Base-by-base conservation (phyloP, 192 early-diverging fungal species). In the Cetraspora pellucida region DNA sequence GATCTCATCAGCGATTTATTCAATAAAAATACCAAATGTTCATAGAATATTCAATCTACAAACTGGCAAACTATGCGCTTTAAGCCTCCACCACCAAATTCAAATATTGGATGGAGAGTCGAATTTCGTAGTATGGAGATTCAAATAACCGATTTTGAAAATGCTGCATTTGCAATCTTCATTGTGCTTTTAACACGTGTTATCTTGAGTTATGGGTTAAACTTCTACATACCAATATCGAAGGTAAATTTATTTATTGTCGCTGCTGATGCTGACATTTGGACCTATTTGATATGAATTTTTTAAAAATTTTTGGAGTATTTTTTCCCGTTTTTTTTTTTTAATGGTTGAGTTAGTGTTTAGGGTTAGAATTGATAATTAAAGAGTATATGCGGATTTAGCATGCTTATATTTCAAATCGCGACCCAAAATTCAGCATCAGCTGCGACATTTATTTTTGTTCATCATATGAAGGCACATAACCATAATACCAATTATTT, bases 31-130 rank as follows among this genome's bases (percentile, higher is more conserved):
- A 54, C 16, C 10, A 13, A n/a, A 13, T 55, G 11, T 46, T 71
- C 28, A 9, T 67, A 89, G 83, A 99, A 99, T 82, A 89, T 99
- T 49, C 97, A 99, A 86, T 95, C 93, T n/a, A 99, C 97, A 57
- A 99, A 99, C 83, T 99, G 97, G 97, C 97, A 99, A 85, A 96
- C 95, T 17, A 93, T 97, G 90, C 91, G 97, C 10, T 99, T 99
- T 88, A 99, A 99, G 85, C 95, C 96, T 45, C 97, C 97, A 14
- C 93, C 97, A 44, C 95, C 95, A 14, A 89, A 90, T 68, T 90
- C 92, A 43, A 89, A 90, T 2, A 96, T 99, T 79, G 97, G 97
- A 16, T 99, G 97, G 97, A 89, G 97, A 57, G 96, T 99, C 37
- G 97, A 99, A 84, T 99, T 99, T 85, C 87, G 97, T 45, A 93